Percentiles rank a stretch among this genome's conserved stretches.
Evolutionary conservation across 768 basidiomycete genomes (phyloP).

Genomic region (Boletus barrowsii): DNA sequence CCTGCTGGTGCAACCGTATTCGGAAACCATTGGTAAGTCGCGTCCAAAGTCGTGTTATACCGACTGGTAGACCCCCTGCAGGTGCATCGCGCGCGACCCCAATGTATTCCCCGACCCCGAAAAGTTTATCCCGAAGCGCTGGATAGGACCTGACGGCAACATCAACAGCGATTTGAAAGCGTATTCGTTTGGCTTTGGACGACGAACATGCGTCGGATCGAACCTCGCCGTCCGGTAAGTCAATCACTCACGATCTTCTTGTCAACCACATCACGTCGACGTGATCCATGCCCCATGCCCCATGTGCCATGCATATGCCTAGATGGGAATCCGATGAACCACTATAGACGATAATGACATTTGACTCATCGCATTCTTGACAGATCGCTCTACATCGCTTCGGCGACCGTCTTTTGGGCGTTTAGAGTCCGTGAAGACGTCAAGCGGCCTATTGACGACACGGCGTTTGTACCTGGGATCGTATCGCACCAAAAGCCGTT

Average conservation of each 20-base stretch:
- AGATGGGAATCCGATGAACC: neutral
- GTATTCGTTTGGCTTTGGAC: slow-evolving; percentile 55
- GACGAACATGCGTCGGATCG: slow-evolving; percentile 30
- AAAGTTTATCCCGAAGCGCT: slow-evolving; percentile 53
- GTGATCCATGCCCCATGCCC: neutral
- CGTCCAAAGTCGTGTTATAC: neutral
- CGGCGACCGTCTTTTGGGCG: slow-evolving; percentile 62
- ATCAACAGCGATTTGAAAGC: slow-evolving; percentile 49
- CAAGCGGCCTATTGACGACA: slow-evolving; percentile 52
- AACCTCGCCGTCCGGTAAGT: slow-evolving; percentile 24
- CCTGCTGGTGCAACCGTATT: slow-evolving; percentile 34
- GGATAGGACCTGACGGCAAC: slow-evolving; percentile 43
- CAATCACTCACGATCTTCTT: neutral
- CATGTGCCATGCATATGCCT: neutral
- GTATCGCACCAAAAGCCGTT: slow-evolving; percentile 66
- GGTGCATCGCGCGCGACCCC: slow-evolving; percentile 26
- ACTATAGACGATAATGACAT: no score
- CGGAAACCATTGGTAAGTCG: slow-evolving; percentile 29
- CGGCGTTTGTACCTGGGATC: slow-evolving; percentile 59
- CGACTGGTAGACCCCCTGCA: neutral
- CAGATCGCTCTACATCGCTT: slow-evolving; percentile 62
- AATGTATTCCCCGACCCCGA: slow-evolving; percentile 38
- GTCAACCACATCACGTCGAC: neutral
- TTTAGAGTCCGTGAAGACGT: slow-evolving; percentile 52
- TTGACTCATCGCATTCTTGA: neutral